These are phyloP conservation scores for Phialophora macrospora DNA, from an alignment of 2,329 filamentous ascomycete genomes.

Conservation along the genomic window DNA sequence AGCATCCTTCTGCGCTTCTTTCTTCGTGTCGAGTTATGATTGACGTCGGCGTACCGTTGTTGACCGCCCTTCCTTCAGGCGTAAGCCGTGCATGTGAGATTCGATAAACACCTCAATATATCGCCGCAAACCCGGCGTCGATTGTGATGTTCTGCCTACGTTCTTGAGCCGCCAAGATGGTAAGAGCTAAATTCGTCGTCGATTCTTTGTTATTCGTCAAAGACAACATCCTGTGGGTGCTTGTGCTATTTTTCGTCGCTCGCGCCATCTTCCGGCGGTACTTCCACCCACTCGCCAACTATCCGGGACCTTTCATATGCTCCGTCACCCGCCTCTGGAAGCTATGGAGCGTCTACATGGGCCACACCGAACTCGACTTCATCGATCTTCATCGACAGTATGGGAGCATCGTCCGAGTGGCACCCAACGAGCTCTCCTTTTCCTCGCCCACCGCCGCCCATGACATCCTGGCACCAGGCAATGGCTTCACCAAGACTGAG, in stretches of 20 bases:
- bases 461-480: constrained; percentile 54
- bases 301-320: constrained; percentile 23
- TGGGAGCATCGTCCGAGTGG: constrained; percentile 29
- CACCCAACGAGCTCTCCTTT: constrained; percentile 55
- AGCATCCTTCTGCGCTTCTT: not conserved
- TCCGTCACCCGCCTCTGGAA: constrained; percentile 32
- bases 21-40: not conserved
- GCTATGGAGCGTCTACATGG: constrained; percentile 46
- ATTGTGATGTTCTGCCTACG: not conserved
- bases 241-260: not conserved
- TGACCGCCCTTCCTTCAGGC: not conserved
- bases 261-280: constrained; percentile 29
- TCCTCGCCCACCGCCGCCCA: constrained; percentile 53
- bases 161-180: not conserved
- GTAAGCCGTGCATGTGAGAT: no score
- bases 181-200: not conserved
- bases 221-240: not conserved
- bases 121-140: not conserved
- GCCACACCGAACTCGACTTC: constrained; percentile 47
- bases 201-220: constrained; percentile 1
- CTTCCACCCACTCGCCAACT: constrained; percentile 22
- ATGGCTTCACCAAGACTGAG: constrained; percentile 58
- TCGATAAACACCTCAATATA: not conserved
- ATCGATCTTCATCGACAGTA: constrained; percentile 47
- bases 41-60: not conserved